Conservation (phyloP, 1,139 yeast genomes). For the Candida gigantensis region DNA sequence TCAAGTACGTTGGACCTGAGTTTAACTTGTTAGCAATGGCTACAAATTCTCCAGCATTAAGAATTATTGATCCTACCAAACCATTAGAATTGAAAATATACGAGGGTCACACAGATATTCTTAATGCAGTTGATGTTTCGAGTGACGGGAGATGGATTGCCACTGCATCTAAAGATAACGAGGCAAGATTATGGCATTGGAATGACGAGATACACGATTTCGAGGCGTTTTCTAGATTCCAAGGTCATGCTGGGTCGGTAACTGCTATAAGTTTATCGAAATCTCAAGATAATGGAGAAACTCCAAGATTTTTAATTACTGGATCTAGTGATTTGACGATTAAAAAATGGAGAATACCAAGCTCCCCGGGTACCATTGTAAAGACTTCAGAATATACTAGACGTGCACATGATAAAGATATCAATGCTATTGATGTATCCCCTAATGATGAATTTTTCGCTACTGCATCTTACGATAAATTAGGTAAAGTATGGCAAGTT, state of each 20-base stretch:
- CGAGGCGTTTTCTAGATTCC: constrained; percentile 58
- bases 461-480: constrained; percentile 93
- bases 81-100: constrained; percentile 66
- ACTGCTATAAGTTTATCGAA: constrained; percentile 80
- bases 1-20: constrained; percentile 71
- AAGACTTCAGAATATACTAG: constrained; percentile 78
- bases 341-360: constrained; percentile 83
- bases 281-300: constrained; percentile 48
- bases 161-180: constrained; percentile 90
- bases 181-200: constrained; percentile 80
- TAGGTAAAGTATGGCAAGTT: constrained; percentile 85
- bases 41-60: constrained; percentile 89
- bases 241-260: constrained; percentile 86
- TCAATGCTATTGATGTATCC: constrained; percentile 81
- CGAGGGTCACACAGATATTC: constrained; percentile 83
- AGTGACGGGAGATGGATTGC: constrained; percentile 86
- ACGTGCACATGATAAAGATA: constrained; percentile 96
- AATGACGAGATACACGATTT: constrained; percentile 45
- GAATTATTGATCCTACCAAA: constrained; percentile 59
- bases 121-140: constrained; percentile 77
- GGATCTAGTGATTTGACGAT: constrained; percentile 90
- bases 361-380: constrained; percentile 26
- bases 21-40: constrained; percentile 70
- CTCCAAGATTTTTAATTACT: constrained; percentile 76
- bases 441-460: constrained; percentile 89